Evolutionary conservation across 129 eudicot species (phyloP), one percentile per base, ranked within the genome.

Genomic region (Lactuca sativa): DNA sequence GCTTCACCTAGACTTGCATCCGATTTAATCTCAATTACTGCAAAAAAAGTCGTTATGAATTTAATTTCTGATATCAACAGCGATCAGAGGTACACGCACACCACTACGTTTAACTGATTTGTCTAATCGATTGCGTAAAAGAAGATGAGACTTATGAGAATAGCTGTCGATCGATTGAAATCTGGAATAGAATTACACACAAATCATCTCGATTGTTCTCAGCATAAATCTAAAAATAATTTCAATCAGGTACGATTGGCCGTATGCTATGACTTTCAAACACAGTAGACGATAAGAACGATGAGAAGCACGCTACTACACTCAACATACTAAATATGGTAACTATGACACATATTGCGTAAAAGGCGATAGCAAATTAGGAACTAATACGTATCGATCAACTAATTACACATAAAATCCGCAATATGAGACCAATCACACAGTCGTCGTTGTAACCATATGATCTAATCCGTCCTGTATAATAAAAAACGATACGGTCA

Each of bases 1-100:
- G 95, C 97, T 70, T 89, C 98, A 40, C 90, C 95, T 63, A 93
- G 70, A 78, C 92, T 86, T 38, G 92, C 73, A 69, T 89, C 95
- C 5, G 98, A 93, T 6, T 54, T 87, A 59, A 93, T 93, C 85
- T 93, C 98, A 34, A 86, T 68, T 18, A 84, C 98, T 86, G 81
- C 7, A 86, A 56, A 66, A 63, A 59, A 55, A 25, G 13, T 73
- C 56, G 30, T 1, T 15, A 72, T 62, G 59, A 52, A 14, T 17
- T 13, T n/a, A 38, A 37, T 17, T 51, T 52, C 17, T 47, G 7
- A 47, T 32, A 54, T 41, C 14, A 32, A 12, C 14, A 37, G 52
- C 77, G 32, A 69, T 69, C 44, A 57, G 52, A 54, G 12, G 14
- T 15, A 7, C 72, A 47, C 77, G 18, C 38, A 62, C 30, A 25